Conservation (phyloP, 148 eudicot genomes). For the Spergularia bocconei region DNA sequence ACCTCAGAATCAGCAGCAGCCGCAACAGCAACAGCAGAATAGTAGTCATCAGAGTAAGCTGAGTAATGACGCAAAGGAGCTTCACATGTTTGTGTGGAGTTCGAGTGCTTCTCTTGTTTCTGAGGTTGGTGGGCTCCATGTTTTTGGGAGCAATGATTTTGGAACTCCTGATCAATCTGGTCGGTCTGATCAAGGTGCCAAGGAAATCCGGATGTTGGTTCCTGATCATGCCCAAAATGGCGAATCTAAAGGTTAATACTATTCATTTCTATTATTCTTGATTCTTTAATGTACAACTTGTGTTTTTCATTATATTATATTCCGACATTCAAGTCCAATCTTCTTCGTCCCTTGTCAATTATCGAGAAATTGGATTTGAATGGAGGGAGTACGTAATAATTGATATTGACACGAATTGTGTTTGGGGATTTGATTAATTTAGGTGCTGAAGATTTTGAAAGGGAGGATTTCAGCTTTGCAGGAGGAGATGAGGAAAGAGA, state of each 20-base stretch:
- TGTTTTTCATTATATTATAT: too few relatives aligned
- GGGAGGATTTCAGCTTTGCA: constrained; percentile 61
- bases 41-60: constrained; percentile 24
- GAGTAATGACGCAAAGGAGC: constrained; percentile 77
- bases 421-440: background rate
- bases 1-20: constrained; percentile 25
- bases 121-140: constrained; percentile 83
- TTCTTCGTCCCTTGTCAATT: too few relatives aligned
- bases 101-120: constrained; percentile 84
- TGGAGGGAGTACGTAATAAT: background rate
- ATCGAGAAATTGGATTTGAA: too few relatives aligned
- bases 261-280: too few relatives aligned
- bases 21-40: constrained; percentile 4
- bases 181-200: constrained; percentile 80
- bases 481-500: constrained; percentile 34
- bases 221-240: constrained; percentile 75
- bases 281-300: too few relatives aligned
- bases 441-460: constrained; percentile 47
- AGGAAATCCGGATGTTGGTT: constrained; percentile 92
- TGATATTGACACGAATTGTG: background rate
- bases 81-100: constrained; percentile 97
- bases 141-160: constrained; percentile 62
- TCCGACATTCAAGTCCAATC: too few relatives aligned
- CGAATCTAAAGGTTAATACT: constrained; percentile 55
- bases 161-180: constrained; percentile 66